Evolutionary conservation across 1,284 basidiomycete species (phyloP).

Genomic region (Meira miltonrushii): DNA sequence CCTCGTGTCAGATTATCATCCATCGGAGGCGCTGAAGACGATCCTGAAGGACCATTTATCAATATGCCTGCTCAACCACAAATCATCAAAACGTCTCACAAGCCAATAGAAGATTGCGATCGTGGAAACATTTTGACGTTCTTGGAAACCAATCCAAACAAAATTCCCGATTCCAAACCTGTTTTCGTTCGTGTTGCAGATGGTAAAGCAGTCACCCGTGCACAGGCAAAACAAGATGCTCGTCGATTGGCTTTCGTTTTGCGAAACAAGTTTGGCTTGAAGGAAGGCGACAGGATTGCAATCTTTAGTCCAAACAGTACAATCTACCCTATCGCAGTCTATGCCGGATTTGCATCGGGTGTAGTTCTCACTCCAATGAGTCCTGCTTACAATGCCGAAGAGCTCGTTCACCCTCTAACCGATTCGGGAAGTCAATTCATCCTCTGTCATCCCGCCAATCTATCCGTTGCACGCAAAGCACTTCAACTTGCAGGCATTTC

Average conservation of each 20-base stretch:
- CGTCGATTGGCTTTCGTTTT: slow-evolving; percentile 31
- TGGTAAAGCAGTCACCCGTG: slow-evolving; percentile 34
- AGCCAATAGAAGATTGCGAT: neutral
- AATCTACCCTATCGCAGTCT: slow-evolving; percentile 30
- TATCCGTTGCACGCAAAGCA: slow-evolving; percentile 28
- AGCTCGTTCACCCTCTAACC: slow-evolving; percentile 39
- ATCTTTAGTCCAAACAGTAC: slow-evolving; percentile 48
- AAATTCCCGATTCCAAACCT: slow-evolving; percentile 24
- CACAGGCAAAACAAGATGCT: slow-evolving; percentile 26
- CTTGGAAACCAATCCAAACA: slow-evolving; percentile 34
- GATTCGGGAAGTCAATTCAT: slow-evolving; percentile 38
- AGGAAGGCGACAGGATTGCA: slow-evolving; percentile 33
- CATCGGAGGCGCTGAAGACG: too few species aligned
- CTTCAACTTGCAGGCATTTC: slow-evolving; percentile 20
- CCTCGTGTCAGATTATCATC: too few species aligned
- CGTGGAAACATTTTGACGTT: slow-evolving; percentile 27
- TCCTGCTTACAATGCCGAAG: slow-evolving; percentile 41
- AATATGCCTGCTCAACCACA: too few species aligned
- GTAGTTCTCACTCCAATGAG: slow-evolving; percentile 40
- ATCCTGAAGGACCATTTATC: too few species aligned
- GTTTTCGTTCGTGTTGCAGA: slow-evolving; percentile 31
- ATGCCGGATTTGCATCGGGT: slow-evolving; percentile 35
- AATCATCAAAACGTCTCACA: too few species aligned
- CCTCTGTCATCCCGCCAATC: slow-evolving; percentile 32
- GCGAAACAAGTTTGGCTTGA: slow-evolving; percentile 31